Percentiles rank a stretch among this genome's conserved stretches.
Conservation (phyloP, 208 protist species). For the Tritrichomonas musculus region DNA sequence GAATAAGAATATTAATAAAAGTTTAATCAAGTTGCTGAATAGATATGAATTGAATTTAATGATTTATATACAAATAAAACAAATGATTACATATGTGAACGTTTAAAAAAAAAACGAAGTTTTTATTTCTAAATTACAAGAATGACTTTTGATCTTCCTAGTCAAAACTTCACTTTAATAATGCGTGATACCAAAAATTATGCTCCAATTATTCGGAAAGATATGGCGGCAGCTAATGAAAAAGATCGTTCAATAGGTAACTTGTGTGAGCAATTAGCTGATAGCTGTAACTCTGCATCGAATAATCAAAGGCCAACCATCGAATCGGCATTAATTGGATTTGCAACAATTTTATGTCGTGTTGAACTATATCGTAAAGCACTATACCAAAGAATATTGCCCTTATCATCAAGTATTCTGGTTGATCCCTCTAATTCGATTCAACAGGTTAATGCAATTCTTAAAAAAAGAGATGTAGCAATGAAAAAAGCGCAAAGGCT, state of each 20-base stretch:
- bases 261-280: conserved; percentile 29
- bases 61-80: too few species aligned
- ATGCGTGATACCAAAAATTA: neutral
- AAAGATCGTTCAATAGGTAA: neutral
- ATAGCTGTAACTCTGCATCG: neutral
- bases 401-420: neutral
- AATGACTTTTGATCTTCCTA: neutral
- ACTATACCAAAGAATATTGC: neutral
- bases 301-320: neutral
- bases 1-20: too few species aligned
- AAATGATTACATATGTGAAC: too few species aligned
- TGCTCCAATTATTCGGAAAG: neutral
- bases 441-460: neutral
- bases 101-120: too few species aligned
- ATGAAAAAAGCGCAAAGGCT: neutral
- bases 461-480: neutral
- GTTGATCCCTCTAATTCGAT: neutral
- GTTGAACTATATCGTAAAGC: neutral
- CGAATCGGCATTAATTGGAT: neutral
- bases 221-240: neutral
- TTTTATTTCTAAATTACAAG: too few species aligned
- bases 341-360: neutral
- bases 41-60: too few species aligned
- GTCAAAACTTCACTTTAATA: neutral
- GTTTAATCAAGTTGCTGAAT: too few species aligned